Conservation (phyloP, 306 rosid genomes). For the Calophaca sinica region DNA sequence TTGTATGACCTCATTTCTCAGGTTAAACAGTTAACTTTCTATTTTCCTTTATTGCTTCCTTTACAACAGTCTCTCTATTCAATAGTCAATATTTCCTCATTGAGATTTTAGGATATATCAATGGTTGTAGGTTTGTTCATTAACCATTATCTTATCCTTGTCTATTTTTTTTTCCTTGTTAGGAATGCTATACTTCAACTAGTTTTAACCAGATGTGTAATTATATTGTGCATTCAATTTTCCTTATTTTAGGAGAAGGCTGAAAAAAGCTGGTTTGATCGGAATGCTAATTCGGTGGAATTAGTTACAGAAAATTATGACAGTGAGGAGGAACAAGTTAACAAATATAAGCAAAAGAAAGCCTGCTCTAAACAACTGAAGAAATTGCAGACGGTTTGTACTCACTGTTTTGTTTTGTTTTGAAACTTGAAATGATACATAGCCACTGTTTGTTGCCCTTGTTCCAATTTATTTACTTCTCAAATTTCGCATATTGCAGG, state of each 20-base stretch:
- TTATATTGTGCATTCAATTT: slow-evolving; percentile 23
- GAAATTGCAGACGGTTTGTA: slow-evolving; percentile 75
- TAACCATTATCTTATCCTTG: slow-evolving; percentile 25
- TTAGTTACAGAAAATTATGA: slow-evolving; percentile 66
- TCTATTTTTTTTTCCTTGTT: neutral
- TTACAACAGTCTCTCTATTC: neutral
- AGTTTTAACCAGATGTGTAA: slow-evolving; percentile 12
- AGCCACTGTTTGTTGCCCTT: neutral
- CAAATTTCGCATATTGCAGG: slow-evolving; percentile 60
- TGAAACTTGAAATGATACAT: slow-evolving; percentile 1
- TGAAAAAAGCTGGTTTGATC: slow-evolving; percentile 81
- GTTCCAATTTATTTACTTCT: slow-evolving; percentile 3
- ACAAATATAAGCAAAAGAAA: slow-evolving; percentile 71
- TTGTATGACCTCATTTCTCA: neutral
- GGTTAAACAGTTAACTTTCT: slow-evolving; percentile 17
- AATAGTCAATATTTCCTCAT: neutral
- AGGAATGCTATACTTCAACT: slow-evolving; percentile 12
- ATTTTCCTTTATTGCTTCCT: slow-evolving; percentile 9
- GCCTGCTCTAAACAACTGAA: slow-evolving; percentile 65
- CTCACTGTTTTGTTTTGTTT: neutral
- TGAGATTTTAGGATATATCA: slow-evolving; percentile 13
- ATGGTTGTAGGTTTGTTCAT: slow-evolving; percentile 12
- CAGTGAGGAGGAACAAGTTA: slow-evolving; percentile 85
- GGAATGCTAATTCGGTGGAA: slow-evolving; percentile 80
- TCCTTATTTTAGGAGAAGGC: slow-evolving; percentile 68